These are phyloP conservation scores for Malassezia restricta DNA, from an alignment of 1,284 basidiomycete species.

Conservation along the genomic window DNA sequence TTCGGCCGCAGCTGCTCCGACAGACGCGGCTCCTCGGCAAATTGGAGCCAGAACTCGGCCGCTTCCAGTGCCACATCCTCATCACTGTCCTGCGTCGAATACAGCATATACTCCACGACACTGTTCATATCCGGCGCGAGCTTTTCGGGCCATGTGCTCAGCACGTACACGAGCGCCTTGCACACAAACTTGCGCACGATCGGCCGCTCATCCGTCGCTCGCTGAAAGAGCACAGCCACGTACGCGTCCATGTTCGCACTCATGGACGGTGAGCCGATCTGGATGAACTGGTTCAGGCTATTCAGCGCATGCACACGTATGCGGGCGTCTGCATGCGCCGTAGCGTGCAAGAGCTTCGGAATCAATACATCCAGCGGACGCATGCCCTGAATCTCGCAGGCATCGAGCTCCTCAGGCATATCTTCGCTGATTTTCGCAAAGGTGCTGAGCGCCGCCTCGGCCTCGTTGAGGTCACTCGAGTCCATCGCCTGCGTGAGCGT, in stretches of 20 bases:
- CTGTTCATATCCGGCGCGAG: constrained; percentile 89
- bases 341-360: constrained; percentile 68
- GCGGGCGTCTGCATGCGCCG: constrained; percentile 64
- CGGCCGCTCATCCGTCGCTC: constrained; percentile 83
- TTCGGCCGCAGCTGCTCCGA: constrained; percentile 72
- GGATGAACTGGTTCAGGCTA: constrained; percentile 81
- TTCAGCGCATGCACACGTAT: constrained; percentile 88
- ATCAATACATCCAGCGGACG: constrained; percentile 48
- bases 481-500: constrained; percentile 34
- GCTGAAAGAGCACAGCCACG: constrained; percentile 82
- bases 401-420: constrained; percentile 82
- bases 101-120: constrained; percentile 97
- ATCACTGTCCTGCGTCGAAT: constrained; percentile 91
- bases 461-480: constrained; percentile 29
- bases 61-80: constrained; percentile 56
- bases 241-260: constrained; percentile 76
- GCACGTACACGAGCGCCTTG: constrained; percentile 81
- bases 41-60: constrained; percentile 99
- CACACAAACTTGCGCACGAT: constrained; percentile 89
- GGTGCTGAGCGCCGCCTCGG: constrained; percentile 73
- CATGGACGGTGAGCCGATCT: constrained; percentile 61
- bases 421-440: constrained; percentile 94
- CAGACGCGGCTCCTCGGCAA: constrained; percentile 84
- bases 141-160: constrained; percentile 85
- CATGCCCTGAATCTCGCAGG: constrained; percentile 62